These are phyloP conservation scores for Phanerochaete sordida DNA, from an alignment of 768 basidiomycete species.

Conservation along the genomic window DNA sequence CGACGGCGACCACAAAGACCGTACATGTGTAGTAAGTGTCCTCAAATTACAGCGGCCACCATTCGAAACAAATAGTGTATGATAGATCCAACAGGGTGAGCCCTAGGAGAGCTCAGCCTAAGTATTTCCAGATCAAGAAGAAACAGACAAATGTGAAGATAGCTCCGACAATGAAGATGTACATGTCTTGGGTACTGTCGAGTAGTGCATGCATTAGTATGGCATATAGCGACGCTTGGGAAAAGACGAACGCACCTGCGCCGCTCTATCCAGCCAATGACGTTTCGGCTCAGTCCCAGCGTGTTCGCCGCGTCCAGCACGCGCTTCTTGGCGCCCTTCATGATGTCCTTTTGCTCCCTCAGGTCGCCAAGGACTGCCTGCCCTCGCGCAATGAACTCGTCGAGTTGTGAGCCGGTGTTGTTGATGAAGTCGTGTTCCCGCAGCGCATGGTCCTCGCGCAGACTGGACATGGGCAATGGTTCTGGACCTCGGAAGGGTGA, in stretches of 20 bases:
- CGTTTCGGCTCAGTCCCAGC: slow-evolving; percentile 87
- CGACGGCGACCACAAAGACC: too few relatives aligned
- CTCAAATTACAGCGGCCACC: too few relatives aligned
- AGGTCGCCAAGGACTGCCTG: slow-evolving; percentile 88
- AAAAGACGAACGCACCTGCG: slow-evolving; percentile 59
- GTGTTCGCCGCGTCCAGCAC: slow-evolving; percentile 92
- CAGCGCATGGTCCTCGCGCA: slow-evolving; percentile 76
- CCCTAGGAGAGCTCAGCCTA: slow-evolving; percentile 43
- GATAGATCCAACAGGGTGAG: background rate
- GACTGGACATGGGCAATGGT: slow-evolving; percentile 47
- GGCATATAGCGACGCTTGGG: background rate
- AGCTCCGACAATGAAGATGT: slow-evolving; percentile 85
- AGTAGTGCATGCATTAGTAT: background rate
- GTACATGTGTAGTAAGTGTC: too few relatives aligned
- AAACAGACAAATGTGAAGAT: slow-evolving; percentile 91
- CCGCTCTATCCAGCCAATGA: slow-evolving; percentile 96
- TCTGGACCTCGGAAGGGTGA: slow-evolving; percentile 74
- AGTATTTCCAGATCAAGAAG: slow-evolving; percentile 87
- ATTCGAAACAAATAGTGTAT: background rate
- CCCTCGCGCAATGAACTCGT: slow-evolving; percentile 91
- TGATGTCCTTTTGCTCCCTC: slow-evolving; percentile 86
- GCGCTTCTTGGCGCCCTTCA: slow-evolving; percentile 91
- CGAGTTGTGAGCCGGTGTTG: slow-evolving; percentile 75
- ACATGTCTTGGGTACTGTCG: slow-evolving; percentile 88
- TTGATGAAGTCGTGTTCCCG: slow-evolving; percentile 88